Percentiles rank a stretch among this genome's conserved stretches.
These are phyloP conservation scores for Petrea volubilis DNA, from an alignment of 257 asterid species.

Conservation along the genomic window DNA sequence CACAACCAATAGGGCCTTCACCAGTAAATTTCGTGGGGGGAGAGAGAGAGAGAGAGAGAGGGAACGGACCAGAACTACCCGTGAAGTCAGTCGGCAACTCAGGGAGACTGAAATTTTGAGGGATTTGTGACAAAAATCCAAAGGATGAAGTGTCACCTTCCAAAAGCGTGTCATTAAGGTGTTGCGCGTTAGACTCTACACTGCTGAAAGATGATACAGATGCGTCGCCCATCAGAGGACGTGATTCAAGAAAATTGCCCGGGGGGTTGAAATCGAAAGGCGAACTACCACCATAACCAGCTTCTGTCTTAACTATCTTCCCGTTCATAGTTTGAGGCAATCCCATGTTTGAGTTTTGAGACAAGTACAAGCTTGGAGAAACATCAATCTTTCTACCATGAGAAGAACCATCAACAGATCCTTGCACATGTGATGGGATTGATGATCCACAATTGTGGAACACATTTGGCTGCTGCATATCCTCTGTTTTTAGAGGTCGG, in stretches of 20 bases:
- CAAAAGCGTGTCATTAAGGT: slow-evolving; percentile 52
- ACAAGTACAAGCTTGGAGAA: slow-evolving; percentile 49
- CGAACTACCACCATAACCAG: slow-evolving; percentile 55
- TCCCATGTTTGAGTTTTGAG: slow-evolving; percentile 54
- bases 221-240: slow-evolving; percentile 62
- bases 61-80: slow-evolving; percentile 50
- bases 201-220: slow-evolving; percentile 64
- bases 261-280: slow-evolving; percentile 55
- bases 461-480: slow-evolving; percentile 44
- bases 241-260: slow-evolving; percentile 57
- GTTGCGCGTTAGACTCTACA: slow-evolving; percentile 63
- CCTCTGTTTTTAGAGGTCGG: slow-evolving; percentile 47
- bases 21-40: too few relatives aligned
- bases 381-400: slow-evolving; percentile 46
- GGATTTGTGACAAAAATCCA: slow-evolving; percentile 56
- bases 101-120: slow-evolving; percentile 51
- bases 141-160: slow-evolving; percentile 63
- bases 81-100: slow-evolving; percentile 59
- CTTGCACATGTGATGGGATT: slow-evolving; percentile 46
- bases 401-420: slow-evolving; percentile 41
- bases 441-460: slow-evolving; percentile 47
- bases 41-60: slow-evolving; percentile 31
- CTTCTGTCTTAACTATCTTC: slow-evolving; percentile 58
- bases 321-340: slow-evolving; percentile 50
- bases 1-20: too few relatives aligned